Conservation (phyloP, 345 rosid genomes). For the Limnanthes douglasii region DNA sequence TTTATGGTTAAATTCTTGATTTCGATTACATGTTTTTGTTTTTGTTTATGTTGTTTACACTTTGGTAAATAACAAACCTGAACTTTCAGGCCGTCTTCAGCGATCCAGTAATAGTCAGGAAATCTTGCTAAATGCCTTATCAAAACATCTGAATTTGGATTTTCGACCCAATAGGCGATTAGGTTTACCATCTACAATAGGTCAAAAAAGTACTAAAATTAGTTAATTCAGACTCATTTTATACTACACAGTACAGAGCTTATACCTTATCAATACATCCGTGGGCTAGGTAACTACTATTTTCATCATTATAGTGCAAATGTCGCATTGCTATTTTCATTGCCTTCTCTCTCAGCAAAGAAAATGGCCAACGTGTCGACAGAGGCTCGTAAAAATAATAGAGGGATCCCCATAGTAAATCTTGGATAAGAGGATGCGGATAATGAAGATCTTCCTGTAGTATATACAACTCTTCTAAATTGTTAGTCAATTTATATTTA, state of each 20-base stretch:
- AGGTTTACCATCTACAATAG: constrained; percentile 19
- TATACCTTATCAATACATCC: constrained; percentile 51
- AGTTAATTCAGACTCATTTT: neutral
- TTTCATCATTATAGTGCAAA: constrained; percentile 51
- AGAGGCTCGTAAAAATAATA: constrained; percentile 29
- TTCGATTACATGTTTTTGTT: too few species aligned
- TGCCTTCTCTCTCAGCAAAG: constrained; percentile 38
- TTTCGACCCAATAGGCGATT: constrained; percentile 54
- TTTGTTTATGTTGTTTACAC: too few species aligned
- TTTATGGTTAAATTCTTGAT: too few species aligned
- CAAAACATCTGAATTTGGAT: constrained; percentile 42
- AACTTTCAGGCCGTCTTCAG: constrained; percentile 65
- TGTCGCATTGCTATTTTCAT: constrained; percentile 25
- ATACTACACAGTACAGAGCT: neutral
- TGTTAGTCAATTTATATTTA: neutral
- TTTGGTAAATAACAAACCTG: constrained; percentile 13
- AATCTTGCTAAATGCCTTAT: constrained; percentile 46
- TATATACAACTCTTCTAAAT: too few species aligned
- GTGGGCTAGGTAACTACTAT: constrained; percentile 33
- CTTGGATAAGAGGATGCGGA: constrained; percentile 41
- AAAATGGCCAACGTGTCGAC: constrained; percentile 41
- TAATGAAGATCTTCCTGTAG: constrained; percentile 41
- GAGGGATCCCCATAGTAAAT: constrained; percentile 36
- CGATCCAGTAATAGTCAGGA: constrained; percentile 59
- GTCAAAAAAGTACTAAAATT: neutral